A percentile compares a stretch with the other conserved stretches of the same genome.
Conservation (phyloP, 2,329 filamentous ascomycete genomes). For the Ophiocordyceps camponoti-saundersi region DNA sequence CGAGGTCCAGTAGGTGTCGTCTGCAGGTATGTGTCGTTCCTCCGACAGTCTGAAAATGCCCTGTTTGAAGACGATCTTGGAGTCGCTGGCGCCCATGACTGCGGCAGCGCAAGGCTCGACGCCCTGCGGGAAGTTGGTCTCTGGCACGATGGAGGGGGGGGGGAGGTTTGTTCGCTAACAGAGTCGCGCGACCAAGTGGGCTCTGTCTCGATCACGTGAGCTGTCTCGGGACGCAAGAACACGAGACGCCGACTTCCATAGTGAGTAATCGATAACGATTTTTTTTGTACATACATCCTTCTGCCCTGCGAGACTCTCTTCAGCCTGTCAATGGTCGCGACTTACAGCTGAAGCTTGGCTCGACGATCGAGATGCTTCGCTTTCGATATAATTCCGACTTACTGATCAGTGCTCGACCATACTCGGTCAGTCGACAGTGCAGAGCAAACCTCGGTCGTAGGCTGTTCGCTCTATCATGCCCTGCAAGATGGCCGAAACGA, state of each 20-base stretch:
- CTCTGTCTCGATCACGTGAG: background rate
- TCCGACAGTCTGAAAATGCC: constrained; percentile 95
- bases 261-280: constrained; percentile 2
- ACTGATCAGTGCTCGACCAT: constrained; percentile 2
- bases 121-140: constrained; percentile 1
- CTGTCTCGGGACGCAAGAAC: background rate
- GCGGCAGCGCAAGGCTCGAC: constrained; percentile 9
- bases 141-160: background rate
- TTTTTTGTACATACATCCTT: background rate
- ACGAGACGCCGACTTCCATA: constrained; percentile 1
- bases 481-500: background rate
- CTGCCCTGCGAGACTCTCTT: background rate
- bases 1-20: constrained; percentile 85
- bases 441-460: background rate
- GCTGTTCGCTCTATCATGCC: background rate
- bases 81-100: constrained; percentile 90
- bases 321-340: background rate
- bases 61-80: constrained; percentile 96
- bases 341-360: background rate
- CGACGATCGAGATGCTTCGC: constrained; percentile 13
- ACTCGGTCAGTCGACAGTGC: background rate
- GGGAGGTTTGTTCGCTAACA: background rate
- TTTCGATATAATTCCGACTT: constrained; percentile 5
- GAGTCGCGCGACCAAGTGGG: background rate
- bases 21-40: constrained; percentile 68